phyloP scores from a whole-genome alignment of 2,329 filamentous ascomycete species.

The Tolypocladium endophyticum region DNA sequence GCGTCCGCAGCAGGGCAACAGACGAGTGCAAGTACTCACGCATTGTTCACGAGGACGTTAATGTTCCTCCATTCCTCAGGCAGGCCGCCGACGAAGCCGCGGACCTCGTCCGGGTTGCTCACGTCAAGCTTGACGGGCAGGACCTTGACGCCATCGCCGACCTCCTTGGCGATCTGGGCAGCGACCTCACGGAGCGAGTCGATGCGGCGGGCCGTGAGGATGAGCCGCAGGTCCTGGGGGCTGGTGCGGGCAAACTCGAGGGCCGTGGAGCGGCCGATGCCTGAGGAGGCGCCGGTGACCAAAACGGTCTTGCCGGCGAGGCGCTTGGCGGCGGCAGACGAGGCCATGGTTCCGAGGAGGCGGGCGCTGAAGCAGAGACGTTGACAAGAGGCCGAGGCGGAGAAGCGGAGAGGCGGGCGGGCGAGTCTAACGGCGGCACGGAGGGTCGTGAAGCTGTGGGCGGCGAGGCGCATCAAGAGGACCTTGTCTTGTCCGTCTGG shows the following conservation, averaged over 20 bases:
- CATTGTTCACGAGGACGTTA: constrained; percentile 90
- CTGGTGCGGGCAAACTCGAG: constrained; percentile 85
- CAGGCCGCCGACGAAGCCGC: constrained; percentile 58
- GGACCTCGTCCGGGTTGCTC: constrained; percentile 65
- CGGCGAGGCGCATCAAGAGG: neutral
- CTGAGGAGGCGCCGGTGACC: constrained; percentile 85
- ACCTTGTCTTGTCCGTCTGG: neutral
- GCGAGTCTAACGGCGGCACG: neutral
- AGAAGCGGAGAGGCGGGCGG: neutral
- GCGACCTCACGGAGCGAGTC: constrained; percentile 71
- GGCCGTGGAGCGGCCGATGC: constrained; percentile 77
- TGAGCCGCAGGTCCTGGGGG: constrained; percentile 67
- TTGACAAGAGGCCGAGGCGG: neutral
- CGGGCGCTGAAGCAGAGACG: neutral
- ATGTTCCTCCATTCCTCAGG: constrained; percentile 78
- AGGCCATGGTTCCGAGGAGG: constrained; percentile 24
- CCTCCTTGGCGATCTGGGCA: constrained; percentile 62
- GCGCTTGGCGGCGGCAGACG: constrained; percentile 62
- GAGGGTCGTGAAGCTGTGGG: neutral
- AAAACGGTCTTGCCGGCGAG: constrained; percentile 88
- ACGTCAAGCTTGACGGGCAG: constrained; percentile 79
- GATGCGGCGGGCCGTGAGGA: constrained; percentile 79
- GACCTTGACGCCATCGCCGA: constrained; percentile 72
- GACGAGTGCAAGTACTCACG: constrained; percentile 43
- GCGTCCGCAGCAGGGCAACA: no score